Conservation (phyloP, 2,329 filamentous ascomycete species). For the Neurospora crassa region DNA sequence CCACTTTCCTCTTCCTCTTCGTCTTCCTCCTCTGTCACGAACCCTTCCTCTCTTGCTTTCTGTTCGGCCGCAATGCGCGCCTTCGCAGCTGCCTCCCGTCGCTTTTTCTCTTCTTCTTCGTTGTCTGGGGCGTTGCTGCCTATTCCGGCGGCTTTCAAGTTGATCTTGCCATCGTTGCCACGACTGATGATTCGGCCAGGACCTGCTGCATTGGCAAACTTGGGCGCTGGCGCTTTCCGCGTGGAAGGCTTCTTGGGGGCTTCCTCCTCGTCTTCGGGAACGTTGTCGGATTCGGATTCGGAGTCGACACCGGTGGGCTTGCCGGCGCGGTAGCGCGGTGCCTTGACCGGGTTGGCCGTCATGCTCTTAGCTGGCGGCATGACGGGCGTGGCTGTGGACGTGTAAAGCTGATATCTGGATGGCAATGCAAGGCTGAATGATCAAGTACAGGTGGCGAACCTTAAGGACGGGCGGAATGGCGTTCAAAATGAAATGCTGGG, state of each 20-base stretch:
- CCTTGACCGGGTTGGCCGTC: constrained; percentile 81
- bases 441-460: not conserved
- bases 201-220: constrained; percentile 35
- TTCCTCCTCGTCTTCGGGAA: constrained; percentile 18
- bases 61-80: constrained; percentile 34
- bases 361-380: constrained; percentile 69
- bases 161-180: constrained; percentile 34
- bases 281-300: constrained; percentile 28
- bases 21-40: constrained; percentile 48
- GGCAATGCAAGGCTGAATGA: not conserved
- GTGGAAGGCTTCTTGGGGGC: constrained; percentile 10
- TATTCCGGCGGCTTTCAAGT: constrained; percentile 25
- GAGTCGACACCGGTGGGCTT: constrained; percentile 54
- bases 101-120: constrained; percentile 36
- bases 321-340: constrained; percentile 75
- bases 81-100: constrained; percentile 36
- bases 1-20: constrained; percentile 29
- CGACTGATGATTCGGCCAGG: constrained; percentile 46
- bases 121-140: not conserved
- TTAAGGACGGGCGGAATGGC: not conserved
- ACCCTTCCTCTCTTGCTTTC: constrained; percentile 49
- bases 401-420: not conserved
- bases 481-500: not conserved
- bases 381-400: constrained; percentile 4
- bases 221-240: constrained; percentile 42